Evolutionary conservation across 2,329 filamentous ascomycete genomes (phyloP).

Genomic region (Periglandula ipomoeae): DNA sequence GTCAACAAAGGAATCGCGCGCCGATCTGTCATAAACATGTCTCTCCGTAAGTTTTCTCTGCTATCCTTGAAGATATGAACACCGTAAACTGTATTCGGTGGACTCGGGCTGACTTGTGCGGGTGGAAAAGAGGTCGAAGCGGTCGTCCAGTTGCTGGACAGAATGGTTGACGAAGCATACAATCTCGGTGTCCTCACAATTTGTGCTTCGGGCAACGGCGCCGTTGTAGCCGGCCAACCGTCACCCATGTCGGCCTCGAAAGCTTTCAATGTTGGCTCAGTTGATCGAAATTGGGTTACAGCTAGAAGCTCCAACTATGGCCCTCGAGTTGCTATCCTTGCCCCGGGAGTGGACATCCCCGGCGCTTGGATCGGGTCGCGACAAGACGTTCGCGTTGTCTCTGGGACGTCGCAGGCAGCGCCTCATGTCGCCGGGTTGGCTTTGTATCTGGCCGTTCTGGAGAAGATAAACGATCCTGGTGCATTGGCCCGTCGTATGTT

Average conservation of each 20-base stretch:
- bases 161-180: conserved; percentile 36
- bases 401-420: conserved; percentile 53
- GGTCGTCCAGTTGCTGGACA: conserved; percentile 31
- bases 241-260: conserved; percentile 39
- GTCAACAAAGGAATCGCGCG: conserved; percentile 24
- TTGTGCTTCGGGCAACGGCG: conserved; percentile 46
- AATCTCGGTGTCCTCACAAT: conserved; percentile 38
- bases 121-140: neutral
- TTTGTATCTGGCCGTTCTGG: conserved; percentile 42
- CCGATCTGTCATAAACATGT: conserved; percentile 46
- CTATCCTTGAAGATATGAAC: neutral
- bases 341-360: conserved; percentile 36
- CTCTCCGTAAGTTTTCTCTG: conserved; percentile 25
- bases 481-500: conserved; percentile 32
- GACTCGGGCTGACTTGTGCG: no score
- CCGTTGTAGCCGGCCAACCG: conserved; percentile 14
- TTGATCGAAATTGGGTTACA: conserved; percentile 24
- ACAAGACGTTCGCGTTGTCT: conserved; percentile 34
- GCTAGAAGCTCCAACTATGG: conserved; percentile 37
- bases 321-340: conserved; percentile 37
- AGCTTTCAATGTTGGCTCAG: conserved; percentile 46
- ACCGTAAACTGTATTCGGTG: no score
- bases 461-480: conserved; percentile 29
- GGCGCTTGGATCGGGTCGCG: conserved; percentile 36
- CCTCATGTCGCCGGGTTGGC: conserved; percentile 51